phyloP scores from a whole-genome alignment of 2,329 filamentous ascomycete species.

The Trichoderma afroharzianum region DNA sequence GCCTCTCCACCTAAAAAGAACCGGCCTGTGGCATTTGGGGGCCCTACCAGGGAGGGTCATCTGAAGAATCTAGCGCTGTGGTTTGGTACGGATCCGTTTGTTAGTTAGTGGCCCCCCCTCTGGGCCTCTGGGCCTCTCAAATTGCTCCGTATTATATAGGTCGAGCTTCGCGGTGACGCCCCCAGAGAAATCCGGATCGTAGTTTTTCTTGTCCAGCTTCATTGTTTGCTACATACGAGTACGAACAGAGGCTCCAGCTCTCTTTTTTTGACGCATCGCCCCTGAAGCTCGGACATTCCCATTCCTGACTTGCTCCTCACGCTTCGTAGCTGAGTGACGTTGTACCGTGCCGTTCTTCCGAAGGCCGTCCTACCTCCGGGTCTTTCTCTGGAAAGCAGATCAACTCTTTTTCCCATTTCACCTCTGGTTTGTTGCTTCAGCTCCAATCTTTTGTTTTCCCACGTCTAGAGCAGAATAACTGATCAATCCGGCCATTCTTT shows the following conservation, averaged over 20 bases:
- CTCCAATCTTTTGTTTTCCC: neutral
- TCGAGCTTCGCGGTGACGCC: slow-evolving; percentile 8
- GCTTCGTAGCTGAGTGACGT: slow-evolving; percentile 13
- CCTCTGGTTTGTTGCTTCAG: neutral
- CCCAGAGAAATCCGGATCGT: neutral
- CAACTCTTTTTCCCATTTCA: neutral
- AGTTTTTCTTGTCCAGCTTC: neutral
- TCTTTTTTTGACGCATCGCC: neutral
- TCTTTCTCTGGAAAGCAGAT: neutral
- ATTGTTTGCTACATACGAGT: neutral
- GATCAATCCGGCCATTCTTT: neutral
- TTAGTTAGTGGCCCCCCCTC: neutral
- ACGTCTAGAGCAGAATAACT: neutral
- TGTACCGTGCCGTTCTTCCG: slow-evolving; percentile 16
- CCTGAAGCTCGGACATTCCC: neutral
- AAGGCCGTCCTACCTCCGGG: neutral
- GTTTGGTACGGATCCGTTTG: neutral
- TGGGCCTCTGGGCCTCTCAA: neutral
- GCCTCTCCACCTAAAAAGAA: slow-evolving; percentile 6
- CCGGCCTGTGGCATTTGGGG: neutral
- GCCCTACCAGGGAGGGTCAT: neutral
- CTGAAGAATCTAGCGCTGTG: slow-evolving; percentile 1
- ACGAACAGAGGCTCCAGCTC: neutral
- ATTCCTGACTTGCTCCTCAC: slow-evolving; percentile 2
- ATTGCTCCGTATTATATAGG: slow-evolving; percentile 9